phyloP scores from a whole-genome alignment of 805 yeast genomes.

The Nakazawaea holstii region DNA sequence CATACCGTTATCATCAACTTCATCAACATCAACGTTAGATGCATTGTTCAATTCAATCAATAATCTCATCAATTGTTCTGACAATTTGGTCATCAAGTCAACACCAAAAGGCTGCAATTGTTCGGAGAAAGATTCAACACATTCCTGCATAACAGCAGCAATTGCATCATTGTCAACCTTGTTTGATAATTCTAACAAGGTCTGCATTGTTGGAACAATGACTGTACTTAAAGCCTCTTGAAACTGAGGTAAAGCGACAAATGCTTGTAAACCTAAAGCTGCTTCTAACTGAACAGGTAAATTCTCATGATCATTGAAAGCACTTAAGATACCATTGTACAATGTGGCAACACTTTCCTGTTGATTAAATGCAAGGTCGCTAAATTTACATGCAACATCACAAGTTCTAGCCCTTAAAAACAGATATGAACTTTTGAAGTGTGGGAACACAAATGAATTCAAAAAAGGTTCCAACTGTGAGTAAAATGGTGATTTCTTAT shows the following conservation, averaged over 20 bases:
- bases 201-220: slow-evolving; percentile 79
- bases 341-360: slow-evolving; percentile 29
- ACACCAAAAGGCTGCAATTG: slow-evolving; percentile 91
- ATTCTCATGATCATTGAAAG: slow-evolving; percentile 44
- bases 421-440: slow-evolving; percentile 52
- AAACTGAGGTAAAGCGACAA: slow-evolving; percentile 59
- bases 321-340: slow-evolving; percentile 40
- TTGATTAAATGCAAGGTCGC: slow-evolving; percentile 49
- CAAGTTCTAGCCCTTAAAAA: slow-evolving; percentile 75
- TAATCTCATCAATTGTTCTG: slow-evolving; percentile 69
- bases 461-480: slow-evolving; percentile 68
- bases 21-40: slow-evolving; percentile 46
- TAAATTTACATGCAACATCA: slow-evolving; percentile 60
- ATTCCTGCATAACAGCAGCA: slow-evolving; percentile 90
- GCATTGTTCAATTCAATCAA: slow-evolving; percentile 70
- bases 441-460: slow-evolving; percentile 61
- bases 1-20: slow-evolving; percentile 32
- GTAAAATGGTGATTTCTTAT: slow-evolving; percentile 50
- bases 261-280: slow-evolving; percentile 80
- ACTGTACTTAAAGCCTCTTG: slow-evolving; percentile 61
- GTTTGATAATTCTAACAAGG: slow-evolving; percentile 65
- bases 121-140: slow-evolving; percentile 82
- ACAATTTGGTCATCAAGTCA: slow-evolving; percentile 51
- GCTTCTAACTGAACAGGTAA: slow-evolving; percentile 80
- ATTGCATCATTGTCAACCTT: slow-evolving; percentile 83